Percentiles rank a stretch among this genome's conserved stretches.
Evolutionary conservation across 495 filamentous ascomycete species (phyloP).

Genomic region (Daldinia caldariorum): DNA sequence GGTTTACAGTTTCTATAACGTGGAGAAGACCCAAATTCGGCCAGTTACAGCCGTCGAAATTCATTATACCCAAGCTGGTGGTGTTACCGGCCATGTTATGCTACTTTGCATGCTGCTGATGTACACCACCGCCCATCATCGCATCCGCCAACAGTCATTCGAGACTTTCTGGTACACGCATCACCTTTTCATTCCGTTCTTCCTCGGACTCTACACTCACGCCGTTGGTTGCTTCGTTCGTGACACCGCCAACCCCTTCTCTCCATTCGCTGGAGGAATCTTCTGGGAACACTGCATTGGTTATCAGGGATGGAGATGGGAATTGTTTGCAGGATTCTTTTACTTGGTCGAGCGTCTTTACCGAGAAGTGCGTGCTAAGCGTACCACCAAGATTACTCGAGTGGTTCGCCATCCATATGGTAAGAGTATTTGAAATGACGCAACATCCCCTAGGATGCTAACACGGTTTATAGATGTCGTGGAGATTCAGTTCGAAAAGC

Average conservation of each 20-base stretch:
- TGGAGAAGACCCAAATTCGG: conserved; percentile 86
- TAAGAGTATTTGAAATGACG: conserved; percentile 55
- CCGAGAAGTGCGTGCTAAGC: conserved; percentile 83
- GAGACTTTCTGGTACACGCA: conserved; percentile 99
- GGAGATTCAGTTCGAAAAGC: conserved; percentile 96
- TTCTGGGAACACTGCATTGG: conserved; percentile 97
- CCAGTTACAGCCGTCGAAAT: conserved; percentile 87
- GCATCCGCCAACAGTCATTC: conserved; percentile 95
- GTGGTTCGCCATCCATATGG: conserved; percentile 98
- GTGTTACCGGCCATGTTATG: conserved; percentile 98
- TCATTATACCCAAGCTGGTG: conserved; percentile 88
- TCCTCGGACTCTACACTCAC: conserved; percentile 94
- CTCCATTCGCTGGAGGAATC: conserved; percentile 78
- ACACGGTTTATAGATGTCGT: conserved; percentile 75
- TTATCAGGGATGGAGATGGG: conserved; percentile 98
- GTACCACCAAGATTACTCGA: conserved; percentile 87
- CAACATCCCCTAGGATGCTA: conserved; percentile 34
- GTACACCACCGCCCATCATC: conserved; percentile 93
- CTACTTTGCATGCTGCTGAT: conserved; percentile 98
- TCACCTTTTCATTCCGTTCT: conserved; percentile 95
- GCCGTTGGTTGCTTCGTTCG: conserved; percentile 96
- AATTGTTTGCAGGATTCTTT: conserved; percentile 83
- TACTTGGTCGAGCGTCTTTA: conserved; percentile 92
- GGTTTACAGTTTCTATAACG: conserved; percentile 84
- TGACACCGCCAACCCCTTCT: conserved; percentile 72